Evolutionary conservation across 768 basidiomycete species (phyloP), one percentile per base, ranked within the genome.

Genomic region (Psilocybe azurescens): DNA sequence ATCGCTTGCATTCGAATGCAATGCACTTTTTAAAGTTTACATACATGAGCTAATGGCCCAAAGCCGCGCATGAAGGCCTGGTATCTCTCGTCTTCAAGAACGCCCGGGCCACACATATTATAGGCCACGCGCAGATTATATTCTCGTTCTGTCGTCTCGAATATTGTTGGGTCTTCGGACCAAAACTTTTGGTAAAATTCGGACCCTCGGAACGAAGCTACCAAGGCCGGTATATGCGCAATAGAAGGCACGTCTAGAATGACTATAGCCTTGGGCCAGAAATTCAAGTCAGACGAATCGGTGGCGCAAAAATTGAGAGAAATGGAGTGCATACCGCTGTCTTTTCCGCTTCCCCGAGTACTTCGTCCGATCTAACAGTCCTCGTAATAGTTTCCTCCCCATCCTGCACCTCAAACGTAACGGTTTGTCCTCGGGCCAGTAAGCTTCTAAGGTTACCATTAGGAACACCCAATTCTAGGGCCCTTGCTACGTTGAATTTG

Each of bases 401-500:
- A 24, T 83, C 81, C 53, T 82, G 74, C 3, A 85, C 81, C 29
- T 77, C 77, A 57, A 90, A 80, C 0, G 83, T 86, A 39, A 95
- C 79, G 0, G 79, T 73, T 70, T 89, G 78, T 8, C 95, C 95
- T 55, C 73, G 82, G 3, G 86, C 82, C n/a, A 97, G 75, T 56
- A 72, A 75, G 1, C 79, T 82, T n/a, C 92, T 81, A 9, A 86
- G 59, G 5, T 82, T 82, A 0, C 92, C 90, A 1, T 58, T 51
- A 11, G 71, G 69, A 2, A 98, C 75, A 5, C 89, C 88, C 1
- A 95, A 78, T 48, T 77, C 83, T 8, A 78, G 69, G 0, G 95
- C 92, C 64, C 85, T 87, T 63, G 77, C 72, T 0, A 74, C 87
- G 62, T 95, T 83, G 69, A 98, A 97, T 73, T 91, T 93, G 8